Evolutionary conservation across 2,329 filamentous ascomycete genomes (phyloP), one percentile per base, ranked within the genome.

Genomic region (Cytospora paraplurivora): DNA sequence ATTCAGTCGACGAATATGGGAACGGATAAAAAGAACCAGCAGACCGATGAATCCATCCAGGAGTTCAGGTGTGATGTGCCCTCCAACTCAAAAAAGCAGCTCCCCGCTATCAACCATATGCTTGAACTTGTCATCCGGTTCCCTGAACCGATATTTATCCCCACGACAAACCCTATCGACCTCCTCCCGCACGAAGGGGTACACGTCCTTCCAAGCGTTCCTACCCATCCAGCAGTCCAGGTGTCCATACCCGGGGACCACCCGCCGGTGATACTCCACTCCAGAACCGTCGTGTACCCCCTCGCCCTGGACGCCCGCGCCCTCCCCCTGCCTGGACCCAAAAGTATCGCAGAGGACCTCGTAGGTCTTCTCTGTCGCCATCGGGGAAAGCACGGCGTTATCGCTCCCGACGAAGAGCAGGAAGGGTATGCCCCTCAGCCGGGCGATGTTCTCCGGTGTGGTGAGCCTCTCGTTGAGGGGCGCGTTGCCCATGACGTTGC

Each of bases 201-300:
- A 88, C 34, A 88, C 82, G 69, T 88, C 85, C 70, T 77, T 81
- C 77, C 81, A 85, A 3, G 84, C 82, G 62, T 83, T 80, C 51
- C 81, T 77, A 4, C 85, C 84, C 82, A 87, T 87, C 83, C 83
- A 87, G 69, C 81, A 82, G 75, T 88, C 85, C 47, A 87, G 72
- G 70, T 88, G 85, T 3, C 85, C 84, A 70, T 87, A 87, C 15
- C 82, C 82, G 1, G 80, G 79, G 6, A 88, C 77, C 4, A 86
- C 81, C 37, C 77, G 72, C 12, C 85, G 76, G 41, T 77, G 75
- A 71, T 86, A 88, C 68, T 79, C 73, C 15, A 79, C 71, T 7
- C 74, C 74, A 11, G 70, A 69, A 19, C 71, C 66, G 51, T 67
- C 69, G 33, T 67, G 67, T 1, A 68, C 50, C 13, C 68, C 66